These are phyloP conservation scores for Sclerotinia trifoliorum DNA, from an alignment of 2,329 filamentous ascomycete species.

Conservation along the genomic window DNA sequence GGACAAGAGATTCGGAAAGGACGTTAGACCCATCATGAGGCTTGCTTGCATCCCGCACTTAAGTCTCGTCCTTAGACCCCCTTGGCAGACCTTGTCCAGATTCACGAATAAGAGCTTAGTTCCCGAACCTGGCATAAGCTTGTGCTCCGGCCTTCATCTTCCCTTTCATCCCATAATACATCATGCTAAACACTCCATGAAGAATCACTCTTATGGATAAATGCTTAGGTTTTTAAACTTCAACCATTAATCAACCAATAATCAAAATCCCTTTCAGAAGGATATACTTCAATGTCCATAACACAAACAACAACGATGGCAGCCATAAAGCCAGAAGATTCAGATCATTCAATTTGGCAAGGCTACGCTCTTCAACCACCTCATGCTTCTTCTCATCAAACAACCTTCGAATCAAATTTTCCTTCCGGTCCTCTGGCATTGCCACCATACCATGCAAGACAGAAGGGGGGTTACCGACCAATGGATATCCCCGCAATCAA, in stretches of 20 bases:
- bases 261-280: constrained; percentile 26
- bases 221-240: constrained; percentile 27
- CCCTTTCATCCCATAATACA: constrained; percentile 29
- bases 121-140: constrained; percentile 34
- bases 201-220: constrained; percentile 29
- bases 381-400: constrained; percentile 30
- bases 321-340: constrained; percentile 39
- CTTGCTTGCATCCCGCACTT: constrained; percentile 27
- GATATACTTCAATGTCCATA: constrained; percentile 38
- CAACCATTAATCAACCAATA: constrained; percentile 23
- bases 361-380: constrained; percentile 37
- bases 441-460: constrained; percentile 35
- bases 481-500: constrained; percentile 37
- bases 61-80: constrained; percentile 32
- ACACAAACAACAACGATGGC: constrained; percentile 40
- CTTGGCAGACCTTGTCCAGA: constrained; percentile 32
- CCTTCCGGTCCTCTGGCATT: constrained; percentile 31
- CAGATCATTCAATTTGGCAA: constrained; percentile 38
- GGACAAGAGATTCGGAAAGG: constrained; percentile 32
- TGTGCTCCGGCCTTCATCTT: constrained; percentile 35
- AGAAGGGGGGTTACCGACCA: constrained; percentile 37
- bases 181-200: constrained; percentile 24
- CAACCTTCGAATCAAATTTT: constrained; percentile 35
- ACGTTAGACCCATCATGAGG: constrained; percentile 37
- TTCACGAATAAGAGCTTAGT: constrained; percentile 38